Evolutionary conservation across 164 flowering plant species (phyloP), one percentile per base, ranked within the genome.

Genomic region (Annona squamosa): DNA sequence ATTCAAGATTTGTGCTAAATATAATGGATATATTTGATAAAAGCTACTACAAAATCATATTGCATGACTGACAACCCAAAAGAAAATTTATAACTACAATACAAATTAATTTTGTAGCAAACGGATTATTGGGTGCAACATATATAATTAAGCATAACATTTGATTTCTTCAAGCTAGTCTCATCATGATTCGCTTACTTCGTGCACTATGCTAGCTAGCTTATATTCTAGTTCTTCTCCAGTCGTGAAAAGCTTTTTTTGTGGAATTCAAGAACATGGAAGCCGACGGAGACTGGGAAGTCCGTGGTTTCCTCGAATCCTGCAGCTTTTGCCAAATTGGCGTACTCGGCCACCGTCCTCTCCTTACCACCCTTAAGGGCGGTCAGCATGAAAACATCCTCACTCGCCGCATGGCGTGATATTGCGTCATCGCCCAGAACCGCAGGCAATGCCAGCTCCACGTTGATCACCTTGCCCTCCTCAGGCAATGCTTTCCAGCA

Each of bases 401-500:
- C 57, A 67, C 77, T 77, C 52, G 68, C 57, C 19, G 72, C 41
- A 47, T 73, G 64, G 57, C 66, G 67, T 19, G 46, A 48, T 0
- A 64, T 69, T 5, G 46, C 13, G 16, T 19, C 75, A 10, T 65
- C 59, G 42, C 80, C 77, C 1, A 80, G 76, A 16, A 26, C 44
- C 47, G 76, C 79, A 41, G 84, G 82, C 10, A 79, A 47, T 1
- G 78, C 73, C 37, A 73, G 0, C 26, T 83, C 87, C 19, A 85
- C 82, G 4, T 71, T 56, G 3, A 85, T 75, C 69, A 85, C 82
- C 72, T 82, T 81, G 18, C 84, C 85, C 10, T 63, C 18, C 1
- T 73, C 72, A 2, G 84, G 81, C n/a, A 84, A 44, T 4, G 81
- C 76, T 26, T 77, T 62, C 66, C 73, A 77, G 73, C 87, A 79